Evolutionary conservation across 148 eudicot genomes (phyloP).

Genomic region (Rheum nobile): DNA sequence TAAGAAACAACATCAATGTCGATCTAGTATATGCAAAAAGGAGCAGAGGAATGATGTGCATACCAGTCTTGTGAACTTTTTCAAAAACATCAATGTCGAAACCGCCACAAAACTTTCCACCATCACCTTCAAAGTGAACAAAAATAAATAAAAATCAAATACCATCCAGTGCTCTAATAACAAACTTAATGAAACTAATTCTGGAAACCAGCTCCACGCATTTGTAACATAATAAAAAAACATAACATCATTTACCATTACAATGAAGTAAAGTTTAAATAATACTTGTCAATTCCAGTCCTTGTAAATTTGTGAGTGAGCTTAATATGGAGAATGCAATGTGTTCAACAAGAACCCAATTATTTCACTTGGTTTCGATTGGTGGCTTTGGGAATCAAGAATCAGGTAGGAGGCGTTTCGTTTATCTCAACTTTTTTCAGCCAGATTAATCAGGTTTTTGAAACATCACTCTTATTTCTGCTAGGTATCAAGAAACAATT

Average conservation of each 20-base stretch:
- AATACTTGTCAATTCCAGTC: neutral
- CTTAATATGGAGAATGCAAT: neutral
- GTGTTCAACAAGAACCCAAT: neutral
- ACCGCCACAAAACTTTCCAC: slow-evolving; percentile 79
- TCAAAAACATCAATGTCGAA: slow-evolving; percentile 75
- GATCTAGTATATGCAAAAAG: too few relatives aligned
- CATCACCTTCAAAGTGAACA: slow-evolving; percentile 36
- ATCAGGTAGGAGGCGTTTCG: neutral
- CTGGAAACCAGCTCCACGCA: neutral
- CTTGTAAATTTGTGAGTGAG: neutral
- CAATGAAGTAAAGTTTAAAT: neutral
- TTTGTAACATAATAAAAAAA: neutral
- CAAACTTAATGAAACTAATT: neutral
- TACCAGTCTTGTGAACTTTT: slow-evolving; percentile 74
- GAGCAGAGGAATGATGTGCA: neutral
- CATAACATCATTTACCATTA: too few relatives aligned
- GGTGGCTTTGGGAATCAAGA: neutral
- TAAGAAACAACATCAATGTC: too few relatives aligned
- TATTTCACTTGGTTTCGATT: neutral
- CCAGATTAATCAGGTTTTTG: neutral
- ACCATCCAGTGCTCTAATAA: neutral
- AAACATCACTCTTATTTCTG: neutral
- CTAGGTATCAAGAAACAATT: neutral
- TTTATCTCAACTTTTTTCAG: neutral
- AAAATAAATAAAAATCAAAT: neutral